A percentile compares a stretch with the other conserved stretches of the same genome.
Evolutionary conservation across 1,284 basidiomycete species (phyloP).

Genomic region (Ceratobasidium sp.): DNA sequence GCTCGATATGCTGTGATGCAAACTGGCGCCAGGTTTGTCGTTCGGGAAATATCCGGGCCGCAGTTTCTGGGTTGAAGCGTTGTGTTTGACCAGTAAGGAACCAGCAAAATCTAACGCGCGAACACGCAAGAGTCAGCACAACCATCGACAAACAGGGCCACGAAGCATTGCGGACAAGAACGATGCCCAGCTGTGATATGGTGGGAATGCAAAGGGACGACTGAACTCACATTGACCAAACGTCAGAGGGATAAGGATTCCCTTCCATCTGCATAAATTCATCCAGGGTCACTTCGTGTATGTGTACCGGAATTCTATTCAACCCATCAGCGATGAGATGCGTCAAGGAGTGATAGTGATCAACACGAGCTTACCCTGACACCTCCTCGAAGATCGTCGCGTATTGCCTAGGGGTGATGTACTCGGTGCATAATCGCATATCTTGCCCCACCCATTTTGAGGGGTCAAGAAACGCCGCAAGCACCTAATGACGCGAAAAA

Average conservation of each 20-base stretch:
- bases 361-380: slow-evolving; percentile 18
- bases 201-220: not conserved
- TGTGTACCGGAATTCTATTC: slow-evolving; percentile 9
- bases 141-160: not conserved
- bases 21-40: slow-evolving; percentile 27
- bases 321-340: not conserved
- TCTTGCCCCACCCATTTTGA: slow-evolving; percentile 24
- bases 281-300: slow-evolving; percentile 33
- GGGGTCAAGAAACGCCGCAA: slow-evolving; percentile 17
- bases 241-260: slow-evolving; percentile 13
- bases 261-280: slow-evolving; percentile 27
- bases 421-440: slow-evolving; percentile 31
- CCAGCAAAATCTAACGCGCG: slow-evolving; percentile 2
- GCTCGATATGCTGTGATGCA: slow-evolving; percentile 12
- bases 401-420: slow-evolving; percentile 26
- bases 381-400: slow-evolving; percentile 33
- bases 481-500: not conserved
- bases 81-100: slow-evolving; percentile 2
- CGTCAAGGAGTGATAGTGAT: not conserved
- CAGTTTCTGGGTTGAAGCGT: slow-evolving; percentile 6
- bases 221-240: slow-evolving; percentile 28
- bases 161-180: not conserved
- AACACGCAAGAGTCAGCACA: not conserved
- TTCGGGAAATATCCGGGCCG: slow-evolving; percentile 6
- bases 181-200: not conserved